A percentile compares a stretch with the other conserved stretches of the same genome.
These are phyloP conservation scores for Podospora appendiculata DNA, from an alignment of 495 filamentous ascomycete genomes.

Conservation along the genomic window DNA sequence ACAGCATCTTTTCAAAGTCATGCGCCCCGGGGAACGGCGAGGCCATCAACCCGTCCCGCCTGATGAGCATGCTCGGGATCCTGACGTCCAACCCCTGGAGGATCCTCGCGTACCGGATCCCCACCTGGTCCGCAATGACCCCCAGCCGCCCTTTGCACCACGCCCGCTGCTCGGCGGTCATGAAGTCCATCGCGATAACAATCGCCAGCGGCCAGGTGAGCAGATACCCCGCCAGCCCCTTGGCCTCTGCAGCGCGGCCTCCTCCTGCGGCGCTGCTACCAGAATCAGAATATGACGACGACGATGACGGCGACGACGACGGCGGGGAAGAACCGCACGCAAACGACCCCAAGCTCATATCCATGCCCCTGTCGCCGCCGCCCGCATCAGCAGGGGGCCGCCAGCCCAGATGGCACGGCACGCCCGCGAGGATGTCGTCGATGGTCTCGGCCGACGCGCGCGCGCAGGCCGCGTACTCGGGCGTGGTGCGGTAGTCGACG, in stretches of 20 bases:
- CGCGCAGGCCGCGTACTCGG: slow-evolving; percentile 40
- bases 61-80: slow-evolving; percentile 47
- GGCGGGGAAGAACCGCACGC: slow-evolving; percentile 19
- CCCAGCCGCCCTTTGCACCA: slow-evolving; percentile 39
- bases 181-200: slow-evolving; percentile 37
- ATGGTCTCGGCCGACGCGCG: slow-evolving; percentile 34
- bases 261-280: background rate
- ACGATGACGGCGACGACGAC: no score
- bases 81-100: slow-evolving; percentile 30
- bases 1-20: slow-evolving; percentile 25
- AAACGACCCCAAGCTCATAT: slow-evolving; percentile 14
- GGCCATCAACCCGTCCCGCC: slow-evolving; percentile 34
- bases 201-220: slow-evolving; percentile 10
- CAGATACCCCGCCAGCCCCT: slow-evolving; percentile 41
- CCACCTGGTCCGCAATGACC: slow-evolving; percentile 33
- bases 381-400: slow-evolving; percentile 5
- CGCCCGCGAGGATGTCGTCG: slow-evolving; percentile 40
- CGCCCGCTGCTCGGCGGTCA: slow-evolving; percentile 34
- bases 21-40: slow-evolving; percentile 21
- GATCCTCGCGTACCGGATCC: slow-evolving; percentile 1
- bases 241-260: slow-evolving; percentile 8
- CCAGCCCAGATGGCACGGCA: slow-evolving; percentile 48
- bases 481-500: slow-evolving; percentile 44
- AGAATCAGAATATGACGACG: slow-evolving; percentile 12
- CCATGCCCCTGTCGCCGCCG: slow-evolving; percentile 9